Conservation (phyloP, 2,329 filamentous ascomycete genomes). For the Stemphylium beticola region DNA sequence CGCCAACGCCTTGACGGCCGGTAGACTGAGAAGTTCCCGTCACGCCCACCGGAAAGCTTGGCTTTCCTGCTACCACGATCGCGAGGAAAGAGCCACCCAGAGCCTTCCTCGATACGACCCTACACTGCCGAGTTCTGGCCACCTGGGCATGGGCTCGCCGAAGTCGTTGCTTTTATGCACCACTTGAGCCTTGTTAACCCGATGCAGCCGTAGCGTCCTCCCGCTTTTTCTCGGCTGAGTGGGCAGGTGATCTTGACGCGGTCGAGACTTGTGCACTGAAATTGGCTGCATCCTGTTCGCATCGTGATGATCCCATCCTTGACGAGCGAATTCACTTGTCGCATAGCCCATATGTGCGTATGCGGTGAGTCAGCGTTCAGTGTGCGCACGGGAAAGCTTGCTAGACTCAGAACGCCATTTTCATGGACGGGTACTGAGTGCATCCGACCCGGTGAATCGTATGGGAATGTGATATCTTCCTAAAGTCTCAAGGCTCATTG, state of each 20-base stretch:
- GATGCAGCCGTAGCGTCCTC: conserved; percentile 15
- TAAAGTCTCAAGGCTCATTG: too few relatives aligned
- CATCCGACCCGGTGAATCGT: background rate
- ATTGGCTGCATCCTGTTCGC: background rate
- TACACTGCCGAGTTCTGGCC: conserved; percentile 9
- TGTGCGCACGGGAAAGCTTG: background rate
- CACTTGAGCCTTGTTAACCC: conserved; percentile 19
- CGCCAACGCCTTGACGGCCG: too few relatives aligned
- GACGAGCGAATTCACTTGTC: background rate
- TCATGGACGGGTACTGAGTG: background rate
- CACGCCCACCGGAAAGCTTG: too few relatives aligned
- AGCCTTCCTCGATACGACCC: background rate
- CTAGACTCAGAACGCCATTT: background rate
- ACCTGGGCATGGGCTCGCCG: conserved; percentile 7
- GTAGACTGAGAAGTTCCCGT: too few relatives aligned
- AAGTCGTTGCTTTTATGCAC: conserved; percentile 21
- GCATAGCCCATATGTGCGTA: background rate
- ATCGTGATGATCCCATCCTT: background rate
- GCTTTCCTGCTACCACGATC: too few relatives aligned
- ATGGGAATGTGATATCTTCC: too few relatives aligned
- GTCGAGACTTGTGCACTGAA: conserved; percentile 23
- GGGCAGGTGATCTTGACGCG: conserved; percentile 22
- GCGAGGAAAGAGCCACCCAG: too few relatives aligned
- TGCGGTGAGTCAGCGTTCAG: background rate
- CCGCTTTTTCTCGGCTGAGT: conserved; percentile 17